Evolutionary conservation across 768 basidiomycete genomes (phyloP), one percentile per base, ranked within the genome.

Genomic region (Crassisporium funariophilum): DNA sequence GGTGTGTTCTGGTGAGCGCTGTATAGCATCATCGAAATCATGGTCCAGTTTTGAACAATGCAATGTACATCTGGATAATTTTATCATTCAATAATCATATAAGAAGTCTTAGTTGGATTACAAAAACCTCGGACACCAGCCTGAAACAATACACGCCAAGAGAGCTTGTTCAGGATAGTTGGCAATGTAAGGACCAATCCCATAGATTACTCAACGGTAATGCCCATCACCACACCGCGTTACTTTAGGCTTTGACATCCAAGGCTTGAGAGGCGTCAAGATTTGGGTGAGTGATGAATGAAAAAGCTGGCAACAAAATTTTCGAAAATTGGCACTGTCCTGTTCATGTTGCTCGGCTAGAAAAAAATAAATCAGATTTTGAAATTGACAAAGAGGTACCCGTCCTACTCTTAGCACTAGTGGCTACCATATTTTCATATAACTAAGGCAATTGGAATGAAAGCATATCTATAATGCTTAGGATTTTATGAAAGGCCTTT

Each of bases 181-280:
- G 7, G 27, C 27, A 7, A 29, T 29, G 13, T 29, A 29, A 7
- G 63, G 66, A 61, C 65, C 19, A 35, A 47, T 29, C 6, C 20
- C 35, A 35, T 15, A 33, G 3, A 4, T n/a, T n/a, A n/a, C n/a
- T n/a, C n/a, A n/a, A n/a, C n/a, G n/a, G n/a, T n/a, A n/a, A n/a
- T n/a, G n/a, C n/a, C n/a, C n/a, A n/a, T n/a, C n/a, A n/a, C n/a
- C n/a, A n/a, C n/a, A n/a, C n/a, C n/a, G n/a, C n/a, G n/a, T n/a
- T n/a, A n/a, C n/a, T n/a, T n/a, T n/a, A n/a, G n/a, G n/a, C n/a
- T n/a, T n/a, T n/a, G n/a, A n/a, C n/a, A n/a, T n/a, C n/a, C n/a
- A n/a, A n/a, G n/a, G n/a, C n/a, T n/a, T n/a, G n/a, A n/a, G n/a
- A n/a, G n/a, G n/a, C n/a, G n/a, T n/a, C n/a, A n/a, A n/a, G n/a